Percentiles rank a stretch among this genome's conserved stretches.
These are phyloP conservation scores for Spiromyces aspiralis DNA, from an alignment of 371 early-diverging fungal genomes.

Conservation along the genomic window DNA sequence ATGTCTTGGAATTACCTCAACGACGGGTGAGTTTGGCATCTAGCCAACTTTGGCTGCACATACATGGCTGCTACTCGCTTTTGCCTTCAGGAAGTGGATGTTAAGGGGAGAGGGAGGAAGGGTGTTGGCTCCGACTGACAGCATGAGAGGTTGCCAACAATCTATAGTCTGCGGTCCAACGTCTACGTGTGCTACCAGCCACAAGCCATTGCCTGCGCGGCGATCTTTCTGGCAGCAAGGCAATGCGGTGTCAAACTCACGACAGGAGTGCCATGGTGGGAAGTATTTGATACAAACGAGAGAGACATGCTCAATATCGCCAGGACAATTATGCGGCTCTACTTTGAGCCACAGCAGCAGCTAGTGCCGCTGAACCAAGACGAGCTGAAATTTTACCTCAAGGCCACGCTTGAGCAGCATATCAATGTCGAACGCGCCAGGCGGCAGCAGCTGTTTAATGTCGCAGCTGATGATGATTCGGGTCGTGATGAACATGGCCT, in stretches of 20 bases:
- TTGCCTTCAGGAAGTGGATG: background rate
- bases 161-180: conserved; percentile 50
- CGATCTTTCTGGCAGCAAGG: conserved; percentile 68
- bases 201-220: conserved; percentile 73
- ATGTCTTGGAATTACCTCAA: conserved; percentile 82
- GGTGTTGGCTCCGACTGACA: too few species aligned
- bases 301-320: conserved; percentile 50
- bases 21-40: conserved; percentile 41
- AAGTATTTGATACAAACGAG: conserved; percentile 59
- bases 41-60: background rate
- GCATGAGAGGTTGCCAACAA: background rate
- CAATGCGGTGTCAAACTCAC: conserved; percentile 49
- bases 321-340: conserved; percentile 39
- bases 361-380: conserved; percentile 32
- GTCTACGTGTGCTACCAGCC: conserved; percentile 75
- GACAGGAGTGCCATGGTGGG: conserved; percentile 62
- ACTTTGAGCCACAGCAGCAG: conserved; percentile 28
- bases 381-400: conserved; percentile 23
- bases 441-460: too few species aligned
- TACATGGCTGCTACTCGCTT: background rate
- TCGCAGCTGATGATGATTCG: too few species aligned
- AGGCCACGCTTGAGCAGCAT: conserved; percentile 4
- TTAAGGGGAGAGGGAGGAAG: too few species aligned
- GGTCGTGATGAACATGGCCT: too few species aligned
- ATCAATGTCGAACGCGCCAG: conserved; percentile 3